Evolutionary conservation across 2,329 filamentous ascomycete species (phyloP), one percentile per base, ranked within the genome.

Genomic region (Pseudogymnoascus sp.): DNA sequence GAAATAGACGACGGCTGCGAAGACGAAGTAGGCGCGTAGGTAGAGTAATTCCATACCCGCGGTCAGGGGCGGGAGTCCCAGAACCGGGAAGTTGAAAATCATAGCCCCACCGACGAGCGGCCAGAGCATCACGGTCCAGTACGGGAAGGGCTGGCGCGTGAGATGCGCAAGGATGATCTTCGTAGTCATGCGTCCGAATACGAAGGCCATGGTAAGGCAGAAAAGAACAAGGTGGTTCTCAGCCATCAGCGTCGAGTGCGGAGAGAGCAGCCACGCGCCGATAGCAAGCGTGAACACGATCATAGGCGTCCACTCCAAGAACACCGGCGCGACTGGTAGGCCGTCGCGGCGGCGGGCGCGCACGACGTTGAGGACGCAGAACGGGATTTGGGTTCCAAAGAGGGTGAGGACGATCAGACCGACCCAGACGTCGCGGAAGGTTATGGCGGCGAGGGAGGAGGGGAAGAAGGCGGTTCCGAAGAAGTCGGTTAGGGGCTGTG

Each of bases 121-220:
- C 35, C 84, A 85, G 37, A 97, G 81, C 83, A 97, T 89, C 58
- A 94, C 83, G 9, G 94, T 97, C 92, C 92, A 97, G 81, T 90
- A 95, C 1, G 94, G 94, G 76, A 97, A 99, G 3, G 93, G 90
- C 74, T 97, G 94, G 65, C 86, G 86, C 1, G 94, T 94, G 60
- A 99, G 80, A 75, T 99, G 94, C 2, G 94, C 93, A 15, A 99
- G 86, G 72, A 99, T 99, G 75, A 97, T 97, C 80, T 97, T 99
- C 39, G 94, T 99, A 0, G 94, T 97, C 87, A 99, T 92, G 68
- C 94, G 88, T 36, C 94, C 94, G 74, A 99, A 97, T 63, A 97
- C 94, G 70, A 97, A 92, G n/a, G 90, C 89, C 81, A 97, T 89
- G 64, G 90, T 96, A 64, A 96, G 77, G 78, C 92, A 97, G 75